A percentile compares a stretch with the other conserved stretches of the same genome.
phyloP scores from a whole-genome alignment of 2,329 filamentous ascomycete species.

The Aspergillus fijiensis region DNA sequence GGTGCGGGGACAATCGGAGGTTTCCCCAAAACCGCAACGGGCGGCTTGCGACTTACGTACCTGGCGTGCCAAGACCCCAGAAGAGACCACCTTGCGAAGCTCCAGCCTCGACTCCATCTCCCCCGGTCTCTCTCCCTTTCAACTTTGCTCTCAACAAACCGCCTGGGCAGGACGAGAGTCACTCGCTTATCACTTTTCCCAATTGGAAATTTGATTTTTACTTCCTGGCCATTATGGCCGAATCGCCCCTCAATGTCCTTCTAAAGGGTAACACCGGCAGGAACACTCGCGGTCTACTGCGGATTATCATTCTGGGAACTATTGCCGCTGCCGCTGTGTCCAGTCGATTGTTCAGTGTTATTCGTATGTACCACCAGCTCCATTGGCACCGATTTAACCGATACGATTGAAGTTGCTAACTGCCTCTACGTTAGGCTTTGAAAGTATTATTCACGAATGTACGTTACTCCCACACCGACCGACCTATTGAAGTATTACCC shows the following conservation, averaged over 20 bases:
- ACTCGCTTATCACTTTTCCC: slow-evolving; percentile 27
- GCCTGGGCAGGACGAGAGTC: slow-evolving; percentile 17
- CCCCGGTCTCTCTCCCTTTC: slow-evolving; percentile 24
- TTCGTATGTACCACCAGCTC: slow-evolving; percentile 65
- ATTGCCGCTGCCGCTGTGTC: slow-evolving; percentile 90
- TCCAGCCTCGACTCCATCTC: slow-evolving; percentile 21
- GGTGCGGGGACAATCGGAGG: slow-evolving; percentile 37
- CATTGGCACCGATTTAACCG: neutral
- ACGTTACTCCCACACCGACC: slow-evolving; percentile 39
- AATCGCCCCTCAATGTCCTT: slow-evolving; percentile 55
- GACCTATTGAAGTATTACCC: slow-evolving; percentile 14
- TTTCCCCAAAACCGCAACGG: slow-evolving; percentile 20
- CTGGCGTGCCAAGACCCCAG: slow-evolving; percentile 37
- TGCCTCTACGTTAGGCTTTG: slow-evolving; percentile 65
- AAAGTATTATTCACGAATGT: slow-evolving; percentile 99
- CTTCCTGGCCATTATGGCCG: slow-evolving; percentile 46
- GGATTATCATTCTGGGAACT: slow-evolving; percentile 83
- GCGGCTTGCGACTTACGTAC: slow-evolving; percentile 13
- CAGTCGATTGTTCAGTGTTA: slow-evolving; percentile 96
- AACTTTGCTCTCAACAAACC: slow-evolving; percentile 23
- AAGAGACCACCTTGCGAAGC: slow-evolving; percentile 47
- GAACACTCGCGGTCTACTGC: slow-evolving; percentile 80
- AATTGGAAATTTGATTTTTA: slow-evolving; percentile 32
- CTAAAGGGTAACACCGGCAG: slow-evolving; percentile 75
- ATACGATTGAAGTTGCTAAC: slow-evolving; percentile 11